phyloP scores from a whole-genome alignment of 1,284 basidiomycete species.

The Cystobasidiaceae sp. region DNA sequence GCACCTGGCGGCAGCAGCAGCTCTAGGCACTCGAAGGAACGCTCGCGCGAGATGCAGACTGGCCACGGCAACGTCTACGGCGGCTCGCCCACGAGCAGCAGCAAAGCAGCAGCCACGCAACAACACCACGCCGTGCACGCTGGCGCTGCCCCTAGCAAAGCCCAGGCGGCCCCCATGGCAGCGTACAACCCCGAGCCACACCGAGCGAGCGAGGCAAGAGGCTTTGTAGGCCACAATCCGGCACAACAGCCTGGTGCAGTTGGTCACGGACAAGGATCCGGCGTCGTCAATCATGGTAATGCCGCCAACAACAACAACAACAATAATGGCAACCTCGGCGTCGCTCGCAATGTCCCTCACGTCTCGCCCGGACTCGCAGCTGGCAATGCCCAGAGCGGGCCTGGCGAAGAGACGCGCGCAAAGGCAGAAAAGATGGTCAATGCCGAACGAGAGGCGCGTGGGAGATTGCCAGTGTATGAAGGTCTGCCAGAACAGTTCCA shows the following conservation, averaged over 20 bases:
- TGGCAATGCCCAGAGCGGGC: not conserved
- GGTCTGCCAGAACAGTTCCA: conserved; percentile 60
- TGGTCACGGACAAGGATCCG: not conserved
- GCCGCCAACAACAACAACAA: conserved; percentile 1
- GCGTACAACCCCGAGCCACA: conserved; percentile 32
- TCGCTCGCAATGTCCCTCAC: not conserved
- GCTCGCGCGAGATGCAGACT: conserved; percentile 10
- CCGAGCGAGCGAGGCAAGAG: conserved; percentile 9
- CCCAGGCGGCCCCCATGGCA: conserved; percentile 28
- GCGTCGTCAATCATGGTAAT: not conserved
- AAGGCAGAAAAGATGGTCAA: conserved; percentile 65
- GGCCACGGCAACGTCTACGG: not conserved
- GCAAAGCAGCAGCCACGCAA: conserved; percentile 5
- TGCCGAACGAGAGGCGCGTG: conserved; percentile 67
- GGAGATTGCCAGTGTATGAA: conserved; percentile 73
- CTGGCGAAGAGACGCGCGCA: conserved; percentile 21
- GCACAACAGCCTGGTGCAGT: conserved; percentile 11
- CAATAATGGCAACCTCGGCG: not conserved
- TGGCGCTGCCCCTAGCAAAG: conserved; percentile 22
- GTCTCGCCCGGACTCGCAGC: conserved; percentile 24
- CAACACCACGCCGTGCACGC: conserved; percentile 6
- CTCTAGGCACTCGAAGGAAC: conserved; percentile 11
- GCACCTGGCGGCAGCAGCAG: not conserved
- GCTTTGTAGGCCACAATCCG: conserved; percentile 31
- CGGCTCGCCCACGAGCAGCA: not conserved